Percentiles rank a stretch among this genome's conserved stretches.
These are phyloP conservation scores for Salvia hispanica DNA, from an alignment of 257 asterid species.

Conservation along the genomic window DNA sequence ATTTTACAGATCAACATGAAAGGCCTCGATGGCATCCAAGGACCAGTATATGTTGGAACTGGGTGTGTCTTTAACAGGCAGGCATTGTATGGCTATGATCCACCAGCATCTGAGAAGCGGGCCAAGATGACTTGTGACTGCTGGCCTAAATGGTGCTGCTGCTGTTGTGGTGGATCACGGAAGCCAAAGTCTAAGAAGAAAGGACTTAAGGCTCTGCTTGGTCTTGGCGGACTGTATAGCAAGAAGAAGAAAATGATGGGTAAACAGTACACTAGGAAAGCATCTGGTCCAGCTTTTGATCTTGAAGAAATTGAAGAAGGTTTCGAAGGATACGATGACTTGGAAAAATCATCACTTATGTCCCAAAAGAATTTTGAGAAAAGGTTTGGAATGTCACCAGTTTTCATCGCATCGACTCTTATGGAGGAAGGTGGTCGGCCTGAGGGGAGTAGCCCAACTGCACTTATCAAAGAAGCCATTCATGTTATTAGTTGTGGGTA, in stretches of 20 bases:
- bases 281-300: slow-evolving; percentile 58
- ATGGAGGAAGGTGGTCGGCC: slow-evolving; percentile 88
- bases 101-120: slow-evolving; percentile 33
- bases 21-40: slow-evolving; percentile 39
- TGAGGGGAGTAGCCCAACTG: slow-evolving; percentile 57
- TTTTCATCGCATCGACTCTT: slow-evolving; percentile 73
- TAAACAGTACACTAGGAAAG: slow-evolving; percentile 36
- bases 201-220: slow-evolving; percentile 57
- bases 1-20: slow-evolving; percentile 34
- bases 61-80: slow-evolving; percentile 36
- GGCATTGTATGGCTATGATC: slow-evolving; percentile 37
- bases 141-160: slow-evolving; percentile 41
- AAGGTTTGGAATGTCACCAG: slow-evolving; percentile 78
- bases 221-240: slow-evolving; percentile 48
- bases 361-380: slow-evolving; percentile 79
- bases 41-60: slow-evolving; percentile 37
- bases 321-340: slow-evolving; percentile 82
- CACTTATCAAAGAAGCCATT: slow-evolving; percentile 79
- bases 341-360: slow-evolving; percentile 82
- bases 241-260: slow-evolving; percentile 40
- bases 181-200: slow-evolving; percentile 68
- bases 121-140: slow-evolving; percentile 37
- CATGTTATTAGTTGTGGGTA: slow-evolving; percentile 86
- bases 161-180: slow-evolving; percentile 74
- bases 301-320: slow-evolving; percentile 91